Conservation (phyloP, 805 yeast species). For the Teunomyces panamensis region DNA sequence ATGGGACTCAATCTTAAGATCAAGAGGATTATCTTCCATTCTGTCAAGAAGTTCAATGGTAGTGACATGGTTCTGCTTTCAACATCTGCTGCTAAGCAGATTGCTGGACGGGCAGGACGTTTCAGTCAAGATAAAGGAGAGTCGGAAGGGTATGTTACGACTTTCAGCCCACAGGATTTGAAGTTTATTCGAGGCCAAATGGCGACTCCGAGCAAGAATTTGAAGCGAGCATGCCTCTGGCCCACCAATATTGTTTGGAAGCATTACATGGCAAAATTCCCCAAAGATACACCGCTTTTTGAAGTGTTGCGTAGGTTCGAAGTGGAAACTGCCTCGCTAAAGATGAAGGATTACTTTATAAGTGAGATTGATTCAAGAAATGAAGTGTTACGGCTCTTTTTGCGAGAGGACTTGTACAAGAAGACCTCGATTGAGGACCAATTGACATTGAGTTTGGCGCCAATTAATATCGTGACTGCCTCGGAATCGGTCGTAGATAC, state of each 20-base stretch:
- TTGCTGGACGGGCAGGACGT: constrained; percentile 96
- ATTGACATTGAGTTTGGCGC: constrained; percentile 58
- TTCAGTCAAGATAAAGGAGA: constrained; percentile 40
- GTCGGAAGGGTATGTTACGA: constrained; percentile 51
- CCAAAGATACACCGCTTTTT: constrained; percentile 45
- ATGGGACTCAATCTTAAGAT: constrained; percentile 93
- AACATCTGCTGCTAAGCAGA: constrained; percentile 76
- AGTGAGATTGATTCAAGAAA: constrained; percentile 38
- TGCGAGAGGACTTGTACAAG: constrained; percentile 25
- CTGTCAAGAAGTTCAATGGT: constrained; percentile 72
- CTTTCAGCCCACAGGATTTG: constrained; percentile 46
- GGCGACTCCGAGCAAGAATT: constrained; percentile 47
- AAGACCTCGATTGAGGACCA: constrained; percentile 52
- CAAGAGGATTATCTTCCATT: constrained; percentile 72
- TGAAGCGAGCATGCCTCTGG: constrained; percentile 69
- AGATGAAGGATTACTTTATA: constrained; percentile 28
- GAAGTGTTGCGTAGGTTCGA: constrained; percentile 50
- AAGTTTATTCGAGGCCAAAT: constrained; percentile 46
- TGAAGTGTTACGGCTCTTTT: constrained; percentile 43
- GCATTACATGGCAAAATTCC: constrained; percentile 59
- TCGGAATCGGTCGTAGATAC: constrained; percentile 38
- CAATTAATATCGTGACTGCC: constrained; percentile 38
- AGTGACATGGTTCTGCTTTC: constrained; percentile 43
- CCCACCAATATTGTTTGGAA: constrained; percentile 75
- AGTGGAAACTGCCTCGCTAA: constrained; percentile 25